Evolutionary conservation across 1,284 basidiomycete species (phyloP).

Genomic region (Fomitopsis palustris): DNA sequence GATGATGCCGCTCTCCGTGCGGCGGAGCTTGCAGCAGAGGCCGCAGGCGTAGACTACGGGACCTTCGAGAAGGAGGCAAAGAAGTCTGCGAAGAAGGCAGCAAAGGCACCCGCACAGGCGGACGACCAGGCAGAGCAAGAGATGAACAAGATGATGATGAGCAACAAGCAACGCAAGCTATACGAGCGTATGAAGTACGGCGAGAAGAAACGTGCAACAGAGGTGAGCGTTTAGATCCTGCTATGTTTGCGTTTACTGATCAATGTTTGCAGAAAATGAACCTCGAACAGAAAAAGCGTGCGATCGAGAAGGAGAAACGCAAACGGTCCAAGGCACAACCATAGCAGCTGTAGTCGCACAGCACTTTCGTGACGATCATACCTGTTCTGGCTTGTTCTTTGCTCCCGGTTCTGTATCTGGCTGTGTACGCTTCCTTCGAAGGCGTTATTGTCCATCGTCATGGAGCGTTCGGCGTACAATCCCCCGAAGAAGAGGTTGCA

Average conservation of each 20-base stretch:
- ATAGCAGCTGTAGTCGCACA: neutral
- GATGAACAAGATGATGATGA: conserved; percentile 99
- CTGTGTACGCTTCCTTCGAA: neutral
- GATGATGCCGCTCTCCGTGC: conserved; percentile 77
- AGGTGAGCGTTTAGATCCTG: conserved; percentile 56
- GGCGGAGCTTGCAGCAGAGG: conserved; percentile 93
- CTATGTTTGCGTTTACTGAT: neutral
- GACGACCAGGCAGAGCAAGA: conserved; percentile 66
- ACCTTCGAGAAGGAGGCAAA: conserved; percentile 80
- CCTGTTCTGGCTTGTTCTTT: no score
- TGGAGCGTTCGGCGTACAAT: no score
- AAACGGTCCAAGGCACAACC: conserved; percentile 28
- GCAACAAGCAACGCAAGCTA: conserved; percentile 93
- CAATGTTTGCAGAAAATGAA: conserved; percentile 45
- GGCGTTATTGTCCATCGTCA: no score
- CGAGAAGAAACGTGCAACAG: conserved; percentile 74
- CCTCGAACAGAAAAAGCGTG: conserved; percentile 57
- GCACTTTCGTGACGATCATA: no score
- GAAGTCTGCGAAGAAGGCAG: conserved; percentile 58
- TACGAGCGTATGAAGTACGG: conserved; percentile 96
- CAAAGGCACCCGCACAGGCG: conserved; percentile 29
- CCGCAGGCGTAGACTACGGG: conserved; percentile 81
- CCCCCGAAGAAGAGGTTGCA: neutral
- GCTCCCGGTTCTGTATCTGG: neutral
- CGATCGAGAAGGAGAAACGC: conserved; percentile 57